phyloP scores from a whole-genome alignment of 768 basidiomycete species.

The Russula virescens region DNA sequence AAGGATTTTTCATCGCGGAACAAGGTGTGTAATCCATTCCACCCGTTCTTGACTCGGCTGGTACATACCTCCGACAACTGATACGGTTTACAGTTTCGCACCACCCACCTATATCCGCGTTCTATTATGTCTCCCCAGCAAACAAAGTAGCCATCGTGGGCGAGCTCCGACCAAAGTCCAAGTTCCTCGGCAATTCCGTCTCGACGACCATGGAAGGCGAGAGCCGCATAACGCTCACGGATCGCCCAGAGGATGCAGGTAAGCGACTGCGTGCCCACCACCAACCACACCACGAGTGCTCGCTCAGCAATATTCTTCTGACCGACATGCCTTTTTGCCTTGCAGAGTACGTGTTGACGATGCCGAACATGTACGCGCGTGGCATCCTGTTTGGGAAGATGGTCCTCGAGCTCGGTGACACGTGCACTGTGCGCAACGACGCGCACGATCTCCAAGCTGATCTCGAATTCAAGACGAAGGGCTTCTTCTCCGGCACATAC shows the following conservation, averaged over 20 bases:
- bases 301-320: too few species aligned
- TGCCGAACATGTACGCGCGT: slow-evolving; percentile 97
- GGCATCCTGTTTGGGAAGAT: slow-evolving; percentile 89
- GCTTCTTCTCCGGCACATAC: slow-evolving; percentile 96
- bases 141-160: slow-evolving; percentile 86
- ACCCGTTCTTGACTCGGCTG: neutral
- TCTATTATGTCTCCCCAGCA: slow-evolving; percentile 89
- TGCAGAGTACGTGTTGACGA: slow-evolving; percentile 79
- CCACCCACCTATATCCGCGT: slow-evolving; percentile 92
- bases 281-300: neutral
- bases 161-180: slow-evolving; percentile 91
- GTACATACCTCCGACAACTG: too few species aligned
- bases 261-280: slow-evolving; percentile 29
- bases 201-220: slow-evolving; percentile 96
- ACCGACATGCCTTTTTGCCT: neutral
- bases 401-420: slow-evolving; percentile 93
- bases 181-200: slow-evolving; percentile 95
- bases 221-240: slow-evolving; percentile 79
- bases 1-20: slow-evolving; percentile 94
- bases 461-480: slow-evolving; percentile 98
- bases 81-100: slow-evolving; percentile 63
- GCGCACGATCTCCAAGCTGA: slow-evolving; percentile 69
- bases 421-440: slow-evolving; percentile 78
- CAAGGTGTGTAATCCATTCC: slow-evolving; percentile 58
- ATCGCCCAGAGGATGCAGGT: slow-evolving; percentile 84